These are phyloP conservation scores for Aspergillus pseudonomiae DNA, from an alignment of 2,329 filamentous ascomycete genomes.

Conservation along the genomic window DNA sequence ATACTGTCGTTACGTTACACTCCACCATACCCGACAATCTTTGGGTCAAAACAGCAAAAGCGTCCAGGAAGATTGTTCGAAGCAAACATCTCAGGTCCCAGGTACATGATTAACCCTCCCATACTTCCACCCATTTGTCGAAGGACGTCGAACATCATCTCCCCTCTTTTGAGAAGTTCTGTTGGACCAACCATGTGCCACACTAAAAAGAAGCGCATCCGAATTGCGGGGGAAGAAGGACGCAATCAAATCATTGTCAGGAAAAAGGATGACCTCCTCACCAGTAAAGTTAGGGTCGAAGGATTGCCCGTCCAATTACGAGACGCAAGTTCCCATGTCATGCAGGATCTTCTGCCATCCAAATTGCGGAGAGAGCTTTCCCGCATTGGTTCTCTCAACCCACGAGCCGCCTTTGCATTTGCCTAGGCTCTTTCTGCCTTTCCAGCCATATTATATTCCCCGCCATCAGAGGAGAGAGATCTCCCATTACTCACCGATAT, in stretches of 20 bases:
- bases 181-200: neutral
- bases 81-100: constrained; percentile 2
- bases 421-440: neutral
- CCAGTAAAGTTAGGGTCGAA: constrained; percentile 3
- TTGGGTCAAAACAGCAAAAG: too few relatives aligned
- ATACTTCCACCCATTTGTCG: neutral
- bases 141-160: neutral
- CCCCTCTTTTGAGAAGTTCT: neutral
- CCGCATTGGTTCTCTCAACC: constrained; percentile 12
- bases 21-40: neutral
- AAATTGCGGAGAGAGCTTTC: constrained; percentile 28
- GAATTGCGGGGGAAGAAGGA: constrained; percentile 3
- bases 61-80: neutral
- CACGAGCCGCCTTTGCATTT: constrained; percentile 5
- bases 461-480: neutral
- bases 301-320: constrained; percentile 7
- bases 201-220: constrained; percentile 3
- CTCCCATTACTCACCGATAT: neutral
- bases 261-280: neutral
- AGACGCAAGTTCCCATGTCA: constrained; percentile 8
- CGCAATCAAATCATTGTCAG: neutral
- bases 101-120: neutral
- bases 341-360: constrained; percentile 23
- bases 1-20: constrained; percentile 22
- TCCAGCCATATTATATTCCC: neutral